A percentile compares a stretch with the other conserved stretches of the same genome.
Evolutionary conservation across 2,329 filamentous ascomycete species (phyloP).

Genomic region (Penicillium thymicola): DNA sequence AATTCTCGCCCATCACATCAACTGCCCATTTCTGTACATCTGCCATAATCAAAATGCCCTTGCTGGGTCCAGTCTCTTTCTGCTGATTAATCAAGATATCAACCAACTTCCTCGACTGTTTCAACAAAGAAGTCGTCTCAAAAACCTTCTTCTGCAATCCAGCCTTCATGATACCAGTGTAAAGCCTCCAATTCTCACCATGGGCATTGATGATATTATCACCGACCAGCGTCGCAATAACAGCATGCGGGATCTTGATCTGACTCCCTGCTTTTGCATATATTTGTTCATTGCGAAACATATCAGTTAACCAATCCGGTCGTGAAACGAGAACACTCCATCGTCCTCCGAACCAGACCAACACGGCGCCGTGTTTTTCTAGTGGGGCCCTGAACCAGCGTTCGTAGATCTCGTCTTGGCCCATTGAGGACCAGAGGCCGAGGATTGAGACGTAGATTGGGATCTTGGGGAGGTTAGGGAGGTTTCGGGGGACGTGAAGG

Average conservation of each 20-base stretch:
- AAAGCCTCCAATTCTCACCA: conserved; percentile 34
- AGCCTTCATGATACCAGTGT: conserved; percentile 37
- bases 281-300: conserved; percentile 32
- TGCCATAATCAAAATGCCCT: conserved; percentile 20
- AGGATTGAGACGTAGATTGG: conserved; percentile 28
- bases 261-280: conserved; percentile 43
- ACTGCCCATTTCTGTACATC: conserved; percentile 29
- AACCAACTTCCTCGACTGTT: conserved; percentile 25
- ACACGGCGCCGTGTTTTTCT: conserved; percentile 42
- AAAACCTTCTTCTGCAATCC: conserved; percentile 33
- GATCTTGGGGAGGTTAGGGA: conserved; percentile 23
- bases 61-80: background rate
- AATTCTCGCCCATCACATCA: conserved; percentile 25
- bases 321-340: conserved; percentile 51
- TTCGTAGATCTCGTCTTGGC: conserved; percentile 26
- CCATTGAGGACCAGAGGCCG: conserved; percentile 26
- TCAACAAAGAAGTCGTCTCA: conserved; percentile 21
- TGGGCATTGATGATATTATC: conserved; percentile 44
- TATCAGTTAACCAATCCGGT: conserved; percentile 44
- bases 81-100: conserved; percentile 25
- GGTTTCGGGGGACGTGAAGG: conserved; percentile 18
- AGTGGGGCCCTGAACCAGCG: conserved; percentile 24
- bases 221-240: conserved; percentile 39
- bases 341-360: conserved; percentile 49
- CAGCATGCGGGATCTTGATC: conserved; percentile 41